Conservation (phyloP, 2,329 filamentous ascomycete genomes). For the Curvularia sp. region DNA sequence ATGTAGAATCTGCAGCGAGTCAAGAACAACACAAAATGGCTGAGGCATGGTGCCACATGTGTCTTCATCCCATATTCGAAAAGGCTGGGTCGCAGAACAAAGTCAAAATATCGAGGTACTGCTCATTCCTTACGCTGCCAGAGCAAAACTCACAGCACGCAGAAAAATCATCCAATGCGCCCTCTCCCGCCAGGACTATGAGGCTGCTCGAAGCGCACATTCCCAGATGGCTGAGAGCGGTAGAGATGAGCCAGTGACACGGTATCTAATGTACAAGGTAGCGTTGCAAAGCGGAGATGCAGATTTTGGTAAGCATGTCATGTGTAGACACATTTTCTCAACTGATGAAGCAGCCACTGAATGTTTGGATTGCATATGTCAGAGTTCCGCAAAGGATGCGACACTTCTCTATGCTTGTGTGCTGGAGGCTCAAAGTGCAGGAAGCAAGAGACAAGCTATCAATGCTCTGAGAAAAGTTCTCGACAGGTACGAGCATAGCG, state of each 20-base stretch:
- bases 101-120: constrained; percentile 70
- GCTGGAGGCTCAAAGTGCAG: constrained; percentile 72
- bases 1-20: constrained; percentile 66
- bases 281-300: constrained; percentile 66
- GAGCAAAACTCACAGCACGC: neutral
- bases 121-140: neutral
- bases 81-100: constrained; percentile 70
- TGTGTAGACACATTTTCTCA: neutral
- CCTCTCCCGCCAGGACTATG: constrained; percentile 64
- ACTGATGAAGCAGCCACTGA: constrained; percentile 58
- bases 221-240: constrained; percentile 64
- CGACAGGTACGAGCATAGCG: constrained; percentile 59
- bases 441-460: constrained; percentile 67
- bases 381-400: constrained; percentile 59
- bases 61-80: constrained; percentile 71
- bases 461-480: constrained; percentile 66
- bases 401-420: constrained; percentile 81
- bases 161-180: constrained; percentile 79
- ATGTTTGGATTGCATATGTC: constrained; percentile 68
- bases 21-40: constrained; percentile 62
- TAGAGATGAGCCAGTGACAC: constrained; percentile 68
- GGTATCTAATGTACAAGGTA: constrained; percentile 78
- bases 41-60: constrained; percentile 74
- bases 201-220: constrained; percentile 63
- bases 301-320: constrained; percentile 54